Conservation (phyloP, 208 protist genomes). For the Leishmania arabica region DNA sequence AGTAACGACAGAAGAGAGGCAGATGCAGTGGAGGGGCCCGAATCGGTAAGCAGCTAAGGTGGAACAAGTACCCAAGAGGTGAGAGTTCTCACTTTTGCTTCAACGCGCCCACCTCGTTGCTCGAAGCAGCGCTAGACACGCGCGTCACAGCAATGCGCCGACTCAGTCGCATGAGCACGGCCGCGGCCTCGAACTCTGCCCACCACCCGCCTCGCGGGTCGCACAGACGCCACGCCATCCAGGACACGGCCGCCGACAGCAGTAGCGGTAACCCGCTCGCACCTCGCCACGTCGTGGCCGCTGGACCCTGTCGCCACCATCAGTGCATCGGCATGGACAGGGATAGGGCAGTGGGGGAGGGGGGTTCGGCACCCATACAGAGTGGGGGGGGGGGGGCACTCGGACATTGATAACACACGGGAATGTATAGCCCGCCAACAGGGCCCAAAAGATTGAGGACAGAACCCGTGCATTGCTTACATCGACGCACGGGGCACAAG, state of each 20-base stretch:
- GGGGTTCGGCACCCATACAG: neutral
- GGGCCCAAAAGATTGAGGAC: neutral
- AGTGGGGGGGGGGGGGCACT: neutral
- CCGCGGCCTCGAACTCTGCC: neutral
- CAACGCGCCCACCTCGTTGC: neutral
- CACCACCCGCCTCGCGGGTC: neutral
- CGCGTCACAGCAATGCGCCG: neutral
- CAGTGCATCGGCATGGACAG: neutral
- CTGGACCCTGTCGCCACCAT: neutral
- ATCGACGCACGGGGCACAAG: neutral
- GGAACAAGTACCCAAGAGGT: neutral
- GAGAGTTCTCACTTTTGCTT: neutral
- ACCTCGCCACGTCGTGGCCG: neutral
- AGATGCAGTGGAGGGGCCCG: neutral
- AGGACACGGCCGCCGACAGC: neutral
- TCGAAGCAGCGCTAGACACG: neutral
- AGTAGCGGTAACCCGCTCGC: neutral
- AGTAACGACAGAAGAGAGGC: neutral
- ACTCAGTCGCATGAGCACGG: neutral
- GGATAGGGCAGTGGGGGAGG: neutral
- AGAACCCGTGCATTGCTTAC: no score
- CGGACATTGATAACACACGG: neutral
- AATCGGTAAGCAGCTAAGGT: neutral
- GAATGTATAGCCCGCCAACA: neutral
- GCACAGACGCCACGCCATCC: neutral